Evolutionary conservation across 768 basidiomycete genomes (phyloP).

Genomic region (Lactarius hengduanensis): DNA sequence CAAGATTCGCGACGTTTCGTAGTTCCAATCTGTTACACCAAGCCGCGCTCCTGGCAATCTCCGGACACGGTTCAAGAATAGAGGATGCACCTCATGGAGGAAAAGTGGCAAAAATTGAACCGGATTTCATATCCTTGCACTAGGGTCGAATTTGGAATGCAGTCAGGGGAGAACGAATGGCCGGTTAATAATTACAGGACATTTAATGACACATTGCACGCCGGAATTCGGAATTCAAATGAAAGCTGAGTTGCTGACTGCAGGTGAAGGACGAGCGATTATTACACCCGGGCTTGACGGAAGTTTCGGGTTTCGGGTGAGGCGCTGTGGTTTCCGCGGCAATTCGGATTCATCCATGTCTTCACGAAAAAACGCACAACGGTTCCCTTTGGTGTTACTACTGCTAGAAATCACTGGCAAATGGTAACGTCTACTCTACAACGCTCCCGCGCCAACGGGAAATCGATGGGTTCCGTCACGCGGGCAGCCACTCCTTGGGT

Average conservation of each 20-base stretch:
- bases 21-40: not conserved
- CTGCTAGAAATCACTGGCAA: not conserved
- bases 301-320: not conserved
- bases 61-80: not conserved
- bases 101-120: not conserved
- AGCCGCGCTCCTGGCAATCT: not conserved
- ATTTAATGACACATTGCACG: not conserved
- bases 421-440: slow-evolving; percentile 21
- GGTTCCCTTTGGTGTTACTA: not conserved
- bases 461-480: slow-evolving; percentile 39
- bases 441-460: slow-evolving; percentile 32
- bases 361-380: not conserved
- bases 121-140: not conserved
- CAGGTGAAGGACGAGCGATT: not conserved
- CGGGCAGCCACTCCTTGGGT: slow-evolving; percentile 72
- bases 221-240: too few species aligned
- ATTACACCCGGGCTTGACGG: not conserved
- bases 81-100: not conserved
- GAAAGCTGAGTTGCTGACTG: not conserved
- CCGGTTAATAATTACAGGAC: not conserved
- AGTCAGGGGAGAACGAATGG: too few species aligned
- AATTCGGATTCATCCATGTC: not conserved
- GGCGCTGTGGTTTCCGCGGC: not conserved
- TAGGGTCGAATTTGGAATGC: too few species aligned
- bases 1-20: not conserved